phyloP scores from a whole-genome alignment of 2,329 filamentous ascomycete species.

The Canariomyces notabilis region DNA sequence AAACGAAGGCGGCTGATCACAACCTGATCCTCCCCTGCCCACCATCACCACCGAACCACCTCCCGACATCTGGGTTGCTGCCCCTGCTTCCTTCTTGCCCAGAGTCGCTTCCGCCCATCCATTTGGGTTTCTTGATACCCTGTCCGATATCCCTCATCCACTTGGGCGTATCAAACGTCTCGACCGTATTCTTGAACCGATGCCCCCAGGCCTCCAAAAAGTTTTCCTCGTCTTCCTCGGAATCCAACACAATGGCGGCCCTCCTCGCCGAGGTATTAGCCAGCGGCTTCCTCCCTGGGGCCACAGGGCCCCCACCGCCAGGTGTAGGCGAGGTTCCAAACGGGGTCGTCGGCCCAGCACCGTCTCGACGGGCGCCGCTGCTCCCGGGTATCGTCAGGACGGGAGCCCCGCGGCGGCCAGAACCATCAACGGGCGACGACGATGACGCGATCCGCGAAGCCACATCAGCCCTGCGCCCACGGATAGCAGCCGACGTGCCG shows the following conservation, averaged over 20 bases:
- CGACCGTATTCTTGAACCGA: conserved; percentile 86
- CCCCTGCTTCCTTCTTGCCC: conserved; percentile 27
- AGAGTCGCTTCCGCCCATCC: conserved; percentile 64
- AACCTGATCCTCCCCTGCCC: conserved; percentile 35
- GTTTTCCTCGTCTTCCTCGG: conserved; percentile 66
- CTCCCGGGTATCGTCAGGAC: conserved; percentile 45
- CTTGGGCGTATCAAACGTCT: conserved; percentile 72
- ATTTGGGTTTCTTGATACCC: conserved; percentile 70
- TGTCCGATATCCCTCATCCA: conserved; percentile 72
- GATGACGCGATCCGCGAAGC: conserved; percentile 23
- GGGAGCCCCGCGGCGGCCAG: conserved; percentile 37
- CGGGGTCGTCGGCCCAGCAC: conserved; percentile 38
- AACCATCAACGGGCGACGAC: conserved; percentile 22
- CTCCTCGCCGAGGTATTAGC: conserved; percentile 29
- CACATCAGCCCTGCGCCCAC: conserved; percentile 37
- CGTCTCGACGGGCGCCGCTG: conserved; percentile 28
- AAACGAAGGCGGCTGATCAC: conserved; percentile 12
- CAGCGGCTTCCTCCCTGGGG: conserved; percentile 15
- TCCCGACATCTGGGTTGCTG: conserved; percentile 42
- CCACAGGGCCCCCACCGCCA: not conserved
- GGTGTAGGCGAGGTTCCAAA: conserved; percentile 38
- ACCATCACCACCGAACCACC: conserved; percentile 50
- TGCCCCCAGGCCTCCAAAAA: conserved; percentile 82
- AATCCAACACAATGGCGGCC: conserved; percentile 16
- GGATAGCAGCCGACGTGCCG: conserved; percentile 52